phyloP scores from a whole-genome alignment of 192 early-diverging fungal genomes.

The Thamnidium elegans region DNA sequence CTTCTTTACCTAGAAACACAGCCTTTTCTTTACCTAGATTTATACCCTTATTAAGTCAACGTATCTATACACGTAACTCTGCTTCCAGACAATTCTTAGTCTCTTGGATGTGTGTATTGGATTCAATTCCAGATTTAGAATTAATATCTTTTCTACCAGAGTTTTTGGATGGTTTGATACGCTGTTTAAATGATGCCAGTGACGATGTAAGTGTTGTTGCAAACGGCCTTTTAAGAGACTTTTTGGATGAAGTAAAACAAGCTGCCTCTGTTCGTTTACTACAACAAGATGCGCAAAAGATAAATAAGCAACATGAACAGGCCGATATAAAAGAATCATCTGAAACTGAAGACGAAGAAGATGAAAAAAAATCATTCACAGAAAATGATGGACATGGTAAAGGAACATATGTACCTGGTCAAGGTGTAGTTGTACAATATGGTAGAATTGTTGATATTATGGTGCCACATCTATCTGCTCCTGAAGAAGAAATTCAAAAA shows the following conservation, averaged over 20 bases:
- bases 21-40: conserved; percentile 92
- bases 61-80: conserved; percentile 89
- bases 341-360: conserved; percentile 20
- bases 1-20: conserved; percentile 54
- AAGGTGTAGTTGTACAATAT: conserved; percentile 81
- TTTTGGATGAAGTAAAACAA: conserved; percentile 85
- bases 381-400: conserved; percentile 49
- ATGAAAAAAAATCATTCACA: neutral
- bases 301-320: neutral
- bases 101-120: conserved; percentile 89
- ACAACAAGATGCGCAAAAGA: conserved; percentile 1
- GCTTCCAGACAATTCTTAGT: conserved; percentile 90
- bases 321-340: neutral
- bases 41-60: conserved; percentile 89
- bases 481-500: conserved; percentile 87
- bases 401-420: conserved; percentile 69
- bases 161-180: conserved; percentile 90
- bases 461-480: conserved; percentile 72
- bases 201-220: conserved; percentile 86
- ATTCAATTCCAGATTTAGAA: conserved; percentile 93
- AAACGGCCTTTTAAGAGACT: conserved; percentile 78
- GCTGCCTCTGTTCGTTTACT: conserved; percentile 39
- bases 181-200: conserved; percentile 86
- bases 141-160: conserved; percentile 88
- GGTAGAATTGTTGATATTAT: conserved; percentile 81